Evolutionary conservation across 2,329 filamentous ascomycete species (phyloP), one percentile per base, ranked within the genome.

Genomic region (Calonectria hawksworthii): DNA sequence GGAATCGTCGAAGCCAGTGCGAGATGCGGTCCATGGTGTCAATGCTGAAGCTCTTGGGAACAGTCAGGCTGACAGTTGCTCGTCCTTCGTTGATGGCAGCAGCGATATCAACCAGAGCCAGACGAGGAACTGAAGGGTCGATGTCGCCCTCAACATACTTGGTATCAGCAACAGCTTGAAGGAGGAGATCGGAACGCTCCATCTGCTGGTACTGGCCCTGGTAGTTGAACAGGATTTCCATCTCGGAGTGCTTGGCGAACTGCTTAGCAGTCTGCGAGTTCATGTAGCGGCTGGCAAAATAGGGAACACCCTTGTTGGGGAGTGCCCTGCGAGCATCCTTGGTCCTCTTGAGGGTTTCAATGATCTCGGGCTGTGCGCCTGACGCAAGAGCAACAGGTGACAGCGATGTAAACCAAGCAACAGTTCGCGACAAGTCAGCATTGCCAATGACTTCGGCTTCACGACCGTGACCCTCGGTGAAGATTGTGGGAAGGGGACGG

Each of bases 361-460:
- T 36, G 4, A 78, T 67, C 9, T 52, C 75, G 0, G 69, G 47
- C 0, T 75, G 70, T 0, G 50, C 6, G 16, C 70, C 3, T 0
- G 72, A 63, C 9, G 74, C 74, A 1, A 77, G 73, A 38, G 79
- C 76, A 10, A 84, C 76, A 0, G 85, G 85, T 14, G 78, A 81
- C 13, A 86, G 78, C 0, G 83, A 83, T 0, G 85, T 86, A 74
- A 86, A 86, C 85, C 85, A 87, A 9, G 85, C 85, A 0, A 86
- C 82, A 0, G 83, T 84, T 9, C 82, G 70, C 0, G 83, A 83
- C 4, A 84, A 21, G 70, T 86, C 81, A 2, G 84, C 74, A 0
- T 74, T 71, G 10, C 65, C 8, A 51, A 80, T 78, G 80, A 81
- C 84, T 6, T 63, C 56, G 0, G 80, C 56, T 47, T 87, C 84